Percentiles rank a stretch among this genome's conserved stretches.
These are phyloP conservation scores for Fusarium lateritium DNA, from an alignment of 2,329 filamentous ascomycete species.

Conservation along the genomic window DNA sequence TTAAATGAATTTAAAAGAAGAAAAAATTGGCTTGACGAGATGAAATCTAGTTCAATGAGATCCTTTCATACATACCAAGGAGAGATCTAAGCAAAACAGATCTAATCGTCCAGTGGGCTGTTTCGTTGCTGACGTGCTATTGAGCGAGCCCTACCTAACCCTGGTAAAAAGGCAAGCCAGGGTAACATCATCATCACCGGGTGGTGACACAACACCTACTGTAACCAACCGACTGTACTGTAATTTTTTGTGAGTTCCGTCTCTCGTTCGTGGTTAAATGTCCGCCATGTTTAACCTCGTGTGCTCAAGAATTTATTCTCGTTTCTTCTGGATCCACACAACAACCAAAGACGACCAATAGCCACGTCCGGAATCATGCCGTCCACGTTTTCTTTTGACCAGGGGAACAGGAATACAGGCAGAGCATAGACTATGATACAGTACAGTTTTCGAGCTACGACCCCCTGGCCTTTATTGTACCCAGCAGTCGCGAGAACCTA, in stretches of 20 bases:
- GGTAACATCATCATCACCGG: constrained; percentile 31
- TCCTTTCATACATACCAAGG: constrained; percentile 4
- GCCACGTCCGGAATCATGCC: constrained; percentile 7
- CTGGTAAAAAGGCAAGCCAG: constrained; percentile 3
- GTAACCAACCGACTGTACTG: not conserved
- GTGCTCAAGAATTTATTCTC: not conserved
- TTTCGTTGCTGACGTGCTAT: constrained; percentile 33
- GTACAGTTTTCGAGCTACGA: too few species aligned
- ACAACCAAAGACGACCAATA: constrained; percentile 1
- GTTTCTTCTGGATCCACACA: not conserved
- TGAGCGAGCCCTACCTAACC: constrained; percentile 16
- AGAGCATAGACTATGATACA: too few species aligned
- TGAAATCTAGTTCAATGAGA: not conserved
- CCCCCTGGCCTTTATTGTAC: not conserved
- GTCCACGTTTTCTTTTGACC: too few species aligned
- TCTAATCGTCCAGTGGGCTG: constrained; percentile 17
- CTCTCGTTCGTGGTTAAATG: not conserved
- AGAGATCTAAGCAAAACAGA: constrained; percentile 12
- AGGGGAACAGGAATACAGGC: too few species aligned
- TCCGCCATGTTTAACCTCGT: not conserved
- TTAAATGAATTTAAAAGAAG: not conserved
- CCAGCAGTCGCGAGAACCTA: not conserved
- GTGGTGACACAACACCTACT: constrained; percentile 30
- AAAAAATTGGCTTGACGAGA: not conserved
- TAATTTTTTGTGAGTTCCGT: not conserved